Evolutionary conservation across 2,329 filamentous ascomycete genomes (phyloP).

Genomic region (Ramularia endophylla): DNA sequence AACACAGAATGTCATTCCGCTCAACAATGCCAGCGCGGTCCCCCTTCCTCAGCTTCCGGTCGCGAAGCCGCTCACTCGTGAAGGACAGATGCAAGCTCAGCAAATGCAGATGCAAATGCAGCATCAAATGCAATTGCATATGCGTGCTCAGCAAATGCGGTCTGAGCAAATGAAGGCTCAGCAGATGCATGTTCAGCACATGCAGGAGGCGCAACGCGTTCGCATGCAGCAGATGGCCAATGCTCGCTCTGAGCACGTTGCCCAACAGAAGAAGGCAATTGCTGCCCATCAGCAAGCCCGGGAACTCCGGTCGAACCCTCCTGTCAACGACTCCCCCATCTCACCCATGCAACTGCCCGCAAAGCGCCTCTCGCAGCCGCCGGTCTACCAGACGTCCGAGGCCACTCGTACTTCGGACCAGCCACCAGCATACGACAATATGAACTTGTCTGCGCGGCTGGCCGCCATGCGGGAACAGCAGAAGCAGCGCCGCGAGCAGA

Average conservation of each 20-base stretch:
- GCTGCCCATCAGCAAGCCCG: no score
- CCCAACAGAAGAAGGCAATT: no score
- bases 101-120: slow-evolving; percentile 5
- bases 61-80: no score
- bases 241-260: no score
- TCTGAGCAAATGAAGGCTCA: slow-evolving; percentile 4
- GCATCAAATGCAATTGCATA: slow-evolving; percentile 12
- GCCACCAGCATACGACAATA: slow-evolving; percentile 18
- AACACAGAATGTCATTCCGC: no score
- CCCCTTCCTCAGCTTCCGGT: no score
- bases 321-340: neutral
- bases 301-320: neutral
- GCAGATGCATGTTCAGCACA: no score
- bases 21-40: no score
- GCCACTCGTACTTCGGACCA: slow-evolving; percentile 10
- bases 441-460: slow-evolving; percentile 19
- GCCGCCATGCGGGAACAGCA: slow-evolving; percentile 25
- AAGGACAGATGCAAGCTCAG: slow-evolving; percentile 6
- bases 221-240: slow-evolving; percentile 2
- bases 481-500: slow-evolving; percentile 33
- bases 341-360: neutral
- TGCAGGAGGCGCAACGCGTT: slow-evolving; percentile 15
- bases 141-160: slow-evolving; percentile 24
- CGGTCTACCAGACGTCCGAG: slow-evolving; percentile 3
- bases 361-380: neutral